Percentiles rank a stretch among this genome's conserved stretches.
phyloP scores from a whole-genome alignment of 441 rosid genomes.

The Biscutella auriculata region DNA sequence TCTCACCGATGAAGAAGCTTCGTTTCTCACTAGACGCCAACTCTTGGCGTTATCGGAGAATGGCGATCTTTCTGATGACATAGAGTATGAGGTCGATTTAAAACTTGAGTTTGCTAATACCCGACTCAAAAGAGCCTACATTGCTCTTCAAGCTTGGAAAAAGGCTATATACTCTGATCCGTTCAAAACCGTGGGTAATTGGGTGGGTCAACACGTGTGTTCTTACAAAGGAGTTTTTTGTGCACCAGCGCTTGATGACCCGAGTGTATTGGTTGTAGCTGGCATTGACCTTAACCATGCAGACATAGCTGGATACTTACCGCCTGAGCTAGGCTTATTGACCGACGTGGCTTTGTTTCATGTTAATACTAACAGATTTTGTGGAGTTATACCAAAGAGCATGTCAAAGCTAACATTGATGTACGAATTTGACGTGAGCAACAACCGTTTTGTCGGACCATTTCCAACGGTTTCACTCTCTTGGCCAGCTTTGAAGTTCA shows the following conservation, averaged over 20 bases:
- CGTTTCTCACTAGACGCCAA: constrained; percentile 52
- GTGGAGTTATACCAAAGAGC: constrained; percentile 54
- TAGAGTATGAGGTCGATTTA: constrained; percentile 27
- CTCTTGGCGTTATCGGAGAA: constrained; percentile 35
- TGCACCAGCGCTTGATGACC: constrained; percentile 45
- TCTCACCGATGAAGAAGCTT: constrained; percentile 39
- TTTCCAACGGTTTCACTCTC: constrained; percentile 39
- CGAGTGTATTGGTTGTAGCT: constrained; percentile 38
- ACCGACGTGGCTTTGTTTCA: constrained; percentile 55
- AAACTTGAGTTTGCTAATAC: constrained; percentile 29
- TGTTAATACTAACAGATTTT: constrained; percentile 63
- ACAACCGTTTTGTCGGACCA: constrained; percentile 61
- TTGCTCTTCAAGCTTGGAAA: constrained; percentile 77
- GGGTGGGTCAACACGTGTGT: constrained; percentile 67
- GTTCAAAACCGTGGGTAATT: constrained; percentile 36
- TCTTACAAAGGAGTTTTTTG: constrained; percentile 65
- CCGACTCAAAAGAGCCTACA: constrained; percentile 52
- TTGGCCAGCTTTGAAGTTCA: constrained; percentile 39
- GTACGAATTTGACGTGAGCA: constrained; percentile 67
- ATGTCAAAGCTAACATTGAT: constrained; percentile 38
- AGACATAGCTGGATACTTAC: constrained; percentile 75
- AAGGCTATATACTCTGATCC: constrained; percentile 71
- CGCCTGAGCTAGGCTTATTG: constrained; percentile 51
- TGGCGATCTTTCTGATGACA: constrained; percentile 25
- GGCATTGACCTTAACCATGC: constrained; percentile 72